Conservation (phyloP, 2,329 filamentous ascomycete genomes). For the Tolypocladium ophioglossoides region DNA sequence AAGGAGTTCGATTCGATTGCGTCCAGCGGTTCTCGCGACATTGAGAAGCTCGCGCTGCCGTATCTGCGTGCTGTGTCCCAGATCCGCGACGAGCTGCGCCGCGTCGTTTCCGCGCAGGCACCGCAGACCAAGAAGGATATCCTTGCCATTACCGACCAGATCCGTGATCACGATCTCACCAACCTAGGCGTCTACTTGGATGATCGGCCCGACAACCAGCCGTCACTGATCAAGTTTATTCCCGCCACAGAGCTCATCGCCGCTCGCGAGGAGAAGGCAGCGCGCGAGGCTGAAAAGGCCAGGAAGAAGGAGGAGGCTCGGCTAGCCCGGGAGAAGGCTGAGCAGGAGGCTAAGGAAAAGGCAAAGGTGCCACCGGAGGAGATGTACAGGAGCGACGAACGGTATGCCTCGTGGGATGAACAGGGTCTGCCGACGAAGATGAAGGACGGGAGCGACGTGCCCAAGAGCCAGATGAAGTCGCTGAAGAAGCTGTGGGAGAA, state of each 20-base stretch:
- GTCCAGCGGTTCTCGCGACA: conserved; percentile 35
- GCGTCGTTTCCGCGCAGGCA: conserved; percentile 34
- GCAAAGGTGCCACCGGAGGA: conserved; percentile 43
- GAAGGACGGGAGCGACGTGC: conserved; percentile 66
- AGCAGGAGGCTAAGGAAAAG: conserved; percentile 45
- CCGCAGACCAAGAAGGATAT: conserved; percentile 57
- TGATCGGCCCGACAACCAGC: conserved; percentile 56
- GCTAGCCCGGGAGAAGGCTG: conserved; percentile 37
- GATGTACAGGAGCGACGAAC: conserved; percentile 45
- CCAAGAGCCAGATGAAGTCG: conserved; percentile 73
- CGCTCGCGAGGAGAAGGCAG: conserved; percentile 47
- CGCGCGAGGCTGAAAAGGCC: conserved; percentile 50
- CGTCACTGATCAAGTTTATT: conserved; percentile 62
- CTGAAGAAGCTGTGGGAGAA: conserved; percentile 81
- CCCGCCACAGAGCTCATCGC: conserved; percentile 46
- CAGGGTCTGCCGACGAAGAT: conserved; percentile 72
- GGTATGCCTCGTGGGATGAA: conserved; percentile 69
- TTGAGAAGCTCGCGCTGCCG: conserved; percentile 42
- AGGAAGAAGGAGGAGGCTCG: conserved; percentile 44
- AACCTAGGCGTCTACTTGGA: conserved; percentile 81
- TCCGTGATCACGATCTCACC: conserved; percentile 73
- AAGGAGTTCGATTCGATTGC: conserved; percentile 35
- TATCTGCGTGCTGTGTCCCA: conserved; percentile 44
- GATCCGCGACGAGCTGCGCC: conserved; percentile 52
- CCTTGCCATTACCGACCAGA: conserved; percentile 64